phyloP scores from a whole-genome alignment of 1,284 basidiomycete species.

The Leccinum subspadiceum region DNA sequence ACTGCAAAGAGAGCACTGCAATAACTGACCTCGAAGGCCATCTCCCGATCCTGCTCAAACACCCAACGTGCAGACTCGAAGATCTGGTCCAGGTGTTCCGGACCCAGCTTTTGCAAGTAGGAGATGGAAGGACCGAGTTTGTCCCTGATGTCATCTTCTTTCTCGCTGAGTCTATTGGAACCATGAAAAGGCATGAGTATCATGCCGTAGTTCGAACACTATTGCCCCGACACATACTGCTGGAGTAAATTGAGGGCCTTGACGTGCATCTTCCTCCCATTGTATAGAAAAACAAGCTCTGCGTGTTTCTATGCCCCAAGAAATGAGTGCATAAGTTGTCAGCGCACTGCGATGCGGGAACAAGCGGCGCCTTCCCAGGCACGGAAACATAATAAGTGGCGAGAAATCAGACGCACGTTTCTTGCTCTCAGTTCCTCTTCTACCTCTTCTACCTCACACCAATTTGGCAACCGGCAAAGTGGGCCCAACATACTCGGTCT shows the following conservation, averaged over 20 bases:
- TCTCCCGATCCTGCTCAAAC: conserved; percentile 67
- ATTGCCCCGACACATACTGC: conserved; percentile 46
- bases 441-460: conserved; percentile 96
- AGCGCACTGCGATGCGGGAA: background rate
- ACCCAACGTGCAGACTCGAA: conserved; percentile 85
- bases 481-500: conserved; percentile 84
- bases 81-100: conserved; percentile 75
- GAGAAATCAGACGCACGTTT: conserved; percentile 52
- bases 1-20: background rate
- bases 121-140: conserved; percentile 82
- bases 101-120: conserved; percentile 90
- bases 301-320: conserved; percentile 69
- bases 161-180: conserved; percentile 65
- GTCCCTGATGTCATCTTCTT: conserved; percentile 76
- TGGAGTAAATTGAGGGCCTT: conserved; percentile 83
- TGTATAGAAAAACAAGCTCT: conserved; percentile 90
- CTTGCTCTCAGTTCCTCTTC: conserved; percentile 83
- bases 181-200: background rate
- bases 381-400: background rate
- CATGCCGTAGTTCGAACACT: background rate
- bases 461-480: conserved; percentile 90
- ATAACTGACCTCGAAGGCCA: conserved; percentile 69
- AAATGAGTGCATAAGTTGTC: background rate
- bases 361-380: background rate
- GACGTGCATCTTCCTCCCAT: conserved; percentile 92